Evolutionary conservation across 306 rosid species (phyloP), one percentile per base, ranked within the genome.

Genomic region (apple (Malus domestica)): DNA sequence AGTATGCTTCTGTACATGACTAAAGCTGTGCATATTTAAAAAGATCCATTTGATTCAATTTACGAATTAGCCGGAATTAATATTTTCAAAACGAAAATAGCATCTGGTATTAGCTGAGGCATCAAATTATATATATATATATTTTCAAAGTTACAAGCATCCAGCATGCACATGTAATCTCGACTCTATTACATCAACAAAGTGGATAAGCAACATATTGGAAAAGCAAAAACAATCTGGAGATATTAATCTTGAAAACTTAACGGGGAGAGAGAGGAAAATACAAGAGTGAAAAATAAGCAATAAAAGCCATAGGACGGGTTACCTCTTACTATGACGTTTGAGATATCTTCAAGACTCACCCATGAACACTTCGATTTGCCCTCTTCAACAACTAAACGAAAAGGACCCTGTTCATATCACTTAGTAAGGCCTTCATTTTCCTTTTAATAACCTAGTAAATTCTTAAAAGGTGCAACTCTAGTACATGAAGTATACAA

Each of bases 311-410:
- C 67, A 45, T 67, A 52, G 30, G 33, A 32, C 62, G 45, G 63
- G n/a, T 79, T 89, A 95, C 97, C 99, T 92, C 93, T 82, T 61
- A 89, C 90, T 71, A 89, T 83, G 83, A 85, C 83, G 86, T 87
- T 92, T 83, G 97, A 92, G 87, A 88, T 80, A 83, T 92, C 97
- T 78, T 95, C 99, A 81, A 95, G 96, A 88, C 89, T 95, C 72
- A 92, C 93, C 97, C 99, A 92, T 51, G 99, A 92, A 78, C 99
- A 95, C 84, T 95, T 95, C 45, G 97, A 89, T 80, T 92, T 95
- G 16, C 99, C 99, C 87, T 93, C 98, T 88, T 95, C 99, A 30
- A 91, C 99, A 74, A 95, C 99, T 73, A 95, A 90, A 57, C 97
- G 90, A 57, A 90, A 95, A 72, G 97, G 99, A 79, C 97, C 99